These are phyloP conservation scores for Geum urbanum DNA, from an alignment of 306 rosid species.

Conservation along the genomic window DNA sequence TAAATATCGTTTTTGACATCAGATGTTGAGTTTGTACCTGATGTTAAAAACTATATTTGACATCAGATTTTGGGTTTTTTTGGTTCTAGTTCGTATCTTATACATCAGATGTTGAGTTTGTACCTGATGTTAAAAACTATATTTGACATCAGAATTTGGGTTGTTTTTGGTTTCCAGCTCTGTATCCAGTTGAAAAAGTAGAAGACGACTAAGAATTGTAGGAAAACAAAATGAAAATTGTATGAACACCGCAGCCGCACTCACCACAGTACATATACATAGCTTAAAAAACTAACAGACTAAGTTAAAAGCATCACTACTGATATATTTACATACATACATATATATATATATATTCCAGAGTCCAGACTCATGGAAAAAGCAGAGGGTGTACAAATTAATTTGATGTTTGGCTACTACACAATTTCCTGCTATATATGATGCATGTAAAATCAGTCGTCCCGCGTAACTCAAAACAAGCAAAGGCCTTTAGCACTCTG, in stretches of 20 bases:
- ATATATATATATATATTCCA: no score
- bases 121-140: no score
- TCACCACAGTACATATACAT: background rate
- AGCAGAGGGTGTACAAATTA: conserved; percentile 36
- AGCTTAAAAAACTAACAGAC: conserved; percentile 8
- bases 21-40: no score
- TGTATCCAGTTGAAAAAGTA: background rate
- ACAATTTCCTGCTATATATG: conserved; percentile 34
- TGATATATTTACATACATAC: conserved; percentile 34
- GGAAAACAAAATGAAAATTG: background rate
- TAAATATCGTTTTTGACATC: no score
- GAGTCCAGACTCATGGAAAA: conserved; percentile 22
- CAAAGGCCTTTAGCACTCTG: conserved; percentile 34
- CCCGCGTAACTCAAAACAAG: conserved; percentile 22
- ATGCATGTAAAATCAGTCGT: conserved; percentile 25
- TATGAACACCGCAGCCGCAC: background rate
- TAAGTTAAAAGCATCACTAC: conserved; percentile 16
- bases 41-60: no score
- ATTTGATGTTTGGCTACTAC: conserved; percentile 30
- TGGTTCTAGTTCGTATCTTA: no score
- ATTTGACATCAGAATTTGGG: no score
- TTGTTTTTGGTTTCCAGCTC: no score
- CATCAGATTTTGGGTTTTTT: no score
- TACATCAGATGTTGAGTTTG: no score
- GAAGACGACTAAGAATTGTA: background rate